Percentiles rank a stretch among this genome's conserved stretches.
These are phyloP conservation scores for Aspergillus fijiensis DNA, from an alignment of 2,329 filamentous ascomycete genomes.

Conservation along the genomic window DNA sequence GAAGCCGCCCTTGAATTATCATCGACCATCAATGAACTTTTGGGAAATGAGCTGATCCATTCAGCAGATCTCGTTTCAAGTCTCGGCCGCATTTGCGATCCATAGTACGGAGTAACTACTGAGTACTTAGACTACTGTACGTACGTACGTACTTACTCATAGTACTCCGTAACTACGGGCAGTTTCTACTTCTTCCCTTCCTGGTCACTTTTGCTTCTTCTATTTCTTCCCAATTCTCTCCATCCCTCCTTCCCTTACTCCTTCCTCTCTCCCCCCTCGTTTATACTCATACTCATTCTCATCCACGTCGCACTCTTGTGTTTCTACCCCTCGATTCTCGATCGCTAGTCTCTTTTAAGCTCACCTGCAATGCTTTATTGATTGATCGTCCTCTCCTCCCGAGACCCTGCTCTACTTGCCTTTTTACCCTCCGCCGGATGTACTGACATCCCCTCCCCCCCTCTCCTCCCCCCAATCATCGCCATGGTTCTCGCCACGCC, in stretches of 20 bases:
- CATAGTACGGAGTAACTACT: no score
- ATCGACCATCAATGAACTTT: constrained; percentile 12
- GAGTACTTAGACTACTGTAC: no score
- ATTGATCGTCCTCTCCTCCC: constrained; percentile 13
- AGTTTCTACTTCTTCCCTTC: not conserved
- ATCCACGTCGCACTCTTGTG: not conserved
- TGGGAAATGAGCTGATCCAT: constrained; percentile 11
- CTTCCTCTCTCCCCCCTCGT: constrained; percentile 4
- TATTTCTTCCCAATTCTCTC: not conserved
- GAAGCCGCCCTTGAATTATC: constrained; percentile 9
- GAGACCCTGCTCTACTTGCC: constrained; percentile 12
- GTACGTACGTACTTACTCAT: no score
- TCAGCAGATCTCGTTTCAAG: constrained; percentile 10
- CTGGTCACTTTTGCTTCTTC: not conserved
- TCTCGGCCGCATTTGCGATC: not conserved
- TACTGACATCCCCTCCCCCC: constrained; percentile 15
- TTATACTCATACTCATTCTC: not conserved
- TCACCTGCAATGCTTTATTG: constrained; percentile 14
- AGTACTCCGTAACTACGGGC: no score
- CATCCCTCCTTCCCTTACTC: not conserved
- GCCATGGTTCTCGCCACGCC: constrained; percentile 36
- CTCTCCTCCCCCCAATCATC: constrained; percentile 17
- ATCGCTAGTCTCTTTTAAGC: constrained; percentile 17
- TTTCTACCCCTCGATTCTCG: constrained; percentile 6
- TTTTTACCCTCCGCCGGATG: constrained; percentile 10